Evolutionary conservation across 768 basidiomycete genomes (phyloP), one percentile per base, ranked within the genome.

Genomic region (Termitomyces sp.): DNA sequence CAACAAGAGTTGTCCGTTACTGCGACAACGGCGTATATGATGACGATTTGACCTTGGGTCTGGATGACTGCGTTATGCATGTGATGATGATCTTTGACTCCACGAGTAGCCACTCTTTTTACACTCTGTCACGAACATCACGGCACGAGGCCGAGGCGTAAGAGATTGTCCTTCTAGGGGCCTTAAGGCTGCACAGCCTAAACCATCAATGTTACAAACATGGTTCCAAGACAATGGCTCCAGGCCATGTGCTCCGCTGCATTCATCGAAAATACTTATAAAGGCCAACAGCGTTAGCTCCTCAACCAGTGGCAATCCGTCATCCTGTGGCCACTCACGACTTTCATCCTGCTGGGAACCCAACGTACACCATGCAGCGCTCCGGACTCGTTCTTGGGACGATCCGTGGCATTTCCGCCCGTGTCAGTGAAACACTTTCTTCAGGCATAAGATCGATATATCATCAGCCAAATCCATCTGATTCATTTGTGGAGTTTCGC

Each of bases 401-500:
- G 33, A 20, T 57, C 18, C 60, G 49, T n/a, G 18, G n/a, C n/a
- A 44, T 61, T 35, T 57, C 60, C 28, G 40, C 32, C n/a, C n/a
- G 13, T 40, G 13, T 61, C 49, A 16, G 16, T 39, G 55, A 52
- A 28, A 38, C 33, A 39, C 22, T 61, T 22, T 18, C 35, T 45
- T 38, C 45, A 3, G 24, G 16, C 46, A 20, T 52, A 8, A 24
- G 32, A 50, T 49, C 55, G 28, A 48, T 42, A 32, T 20, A 7
- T 15, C 49, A 7, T 15, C 49, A 28, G 1, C 48, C 40, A 36
- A 50, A 61, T 45, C 55, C 48, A 24, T 45, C 60, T 32, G 39
- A 51, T 28, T 28, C 55, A 16, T 61, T 48, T 32, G 60, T 57
- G 11, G 60, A 61, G 42, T 57, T 61, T 45, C 60, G 60, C 33